Evolutionary conservation across 2,329 filamentous ascomycete species (phyloP), one percentile per base, ranked within the genome.

Genomic region (Clonostachys rhizophaga): DNA sequence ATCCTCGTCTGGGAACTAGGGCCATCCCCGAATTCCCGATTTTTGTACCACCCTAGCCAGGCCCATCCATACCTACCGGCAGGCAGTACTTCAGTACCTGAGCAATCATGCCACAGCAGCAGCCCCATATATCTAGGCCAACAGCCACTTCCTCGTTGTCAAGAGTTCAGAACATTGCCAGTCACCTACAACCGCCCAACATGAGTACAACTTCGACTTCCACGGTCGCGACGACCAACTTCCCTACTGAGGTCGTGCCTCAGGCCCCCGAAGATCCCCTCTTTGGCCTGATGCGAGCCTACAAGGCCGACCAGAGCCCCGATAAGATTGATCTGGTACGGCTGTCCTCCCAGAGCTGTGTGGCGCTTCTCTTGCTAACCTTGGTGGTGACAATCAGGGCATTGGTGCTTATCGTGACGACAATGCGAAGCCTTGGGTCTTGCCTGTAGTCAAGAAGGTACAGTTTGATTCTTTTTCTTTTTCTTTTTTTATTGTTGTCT

Each of bases 381-480:
- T 44, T 17, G 39, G 40, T 37, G 14, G 24, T 30, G 16, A 44
- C 37, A 42, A 35, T 30, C 49, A 82, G 79, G 82, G 82, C 49
- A 84, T 97, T 72, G 94, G 94, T 58, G 94, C 94, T 49, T 99
- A 99, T 72, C 81, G 94, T 65, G 94, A 96, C 63, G 79, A 97
- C 72, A 87, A 91, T 64, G 92, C 91, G 51, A 97, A 97, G 75
- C 94, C 94, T 4, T 99, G 94, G 94, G 84, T 99, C 52, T 72
- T 99, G 53, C 92, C 94, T 17, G 92, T 97, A 3, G 92, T 97
- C 52, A 95, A 90, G 74, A 95, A 95, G 88, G 92, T 95, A 73
- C 24, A 30, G 24, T 30, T 30, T 46, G 56, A 30, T 14, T 40
- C 8, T 46, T 35, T 39, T 49, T 47, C 14, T 17, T 14, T 41